Percentiles rank a stretch among this genome's conserved stretches.
Evolutionary conservation across 352 stramenopile species (phyloP).

Genomic region (Phytophthora crassamura): DNA sequence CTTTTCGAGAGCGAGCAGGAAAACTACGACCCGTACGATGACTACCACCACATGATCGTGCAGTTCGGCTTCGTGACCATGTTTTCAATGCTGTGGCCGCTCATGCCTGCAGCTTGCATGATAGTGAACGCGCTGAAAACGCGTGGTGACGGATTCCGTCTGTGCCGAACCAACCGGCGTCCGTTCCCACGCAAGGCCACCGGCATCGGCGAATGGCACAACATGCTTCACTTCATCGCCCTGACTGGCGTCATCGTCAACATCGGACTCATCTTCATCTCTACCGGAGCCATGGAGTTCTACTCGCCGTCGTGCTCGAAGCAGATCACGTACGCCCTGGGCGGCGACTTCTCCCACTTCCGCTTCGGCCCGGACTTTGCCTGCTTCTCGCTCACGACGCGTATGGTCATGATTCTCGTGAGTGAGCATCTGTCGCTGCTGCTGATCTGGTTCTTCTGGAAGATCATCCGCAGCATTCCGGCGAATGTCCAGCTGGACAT

Average conservation of each 20-base stretch:
- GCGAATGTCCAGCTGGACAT: conserved; percentile 67
- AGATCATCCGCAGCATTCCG: conserved; percentile 64
- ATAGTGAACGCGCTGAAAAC: conserved; percentile 84
- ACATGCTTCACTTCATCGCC: conserved; percentile 72
- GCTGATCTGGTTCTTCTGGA: conserved; percentile 76
- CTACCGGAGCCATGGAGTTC: conserved; percentile 81
- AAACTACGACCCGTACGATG: conserved; percentile 83
- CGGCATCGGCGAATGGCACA: conserved; percentile 79
- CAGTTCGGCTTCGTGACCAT: conserved; percentile 90
- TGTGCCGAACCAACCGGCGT: conserved; percentile 77
- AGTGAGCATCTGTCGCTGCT: conserved; percentile 69
- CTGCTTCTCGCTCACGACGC: conserved; percentile 78
- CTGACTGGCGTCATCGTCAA: conserved; percentile 79
- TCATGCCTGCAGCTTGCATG: conserved; percentile 81
- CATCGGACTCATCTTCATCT: conserved; percentile 80
- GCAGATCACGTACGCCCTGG: conserved; percentile 63
- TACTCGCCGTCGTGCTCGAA: conserved; percentile 56
- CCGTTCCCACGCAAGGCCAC: conserved; percentile 77
- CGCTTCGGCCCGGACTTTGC: conserved; percentile 78
- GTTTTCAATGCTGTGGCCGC: conserved; percentile 88
- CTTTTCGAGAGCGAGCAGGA: conserved; percentile 79
- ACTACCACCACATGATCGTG: conserved; percentile 83
- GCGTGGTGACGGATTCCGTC: conserved; percentile 73
- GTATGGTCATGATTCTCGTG: conserved; percentile 84
- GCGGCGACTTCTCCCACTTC: conserved; percentile 64